phyloP scores from a whole-genome alignment of 225 moss, liverwort and hornwort genomes.

The Sphagnum contortum region DNA sequence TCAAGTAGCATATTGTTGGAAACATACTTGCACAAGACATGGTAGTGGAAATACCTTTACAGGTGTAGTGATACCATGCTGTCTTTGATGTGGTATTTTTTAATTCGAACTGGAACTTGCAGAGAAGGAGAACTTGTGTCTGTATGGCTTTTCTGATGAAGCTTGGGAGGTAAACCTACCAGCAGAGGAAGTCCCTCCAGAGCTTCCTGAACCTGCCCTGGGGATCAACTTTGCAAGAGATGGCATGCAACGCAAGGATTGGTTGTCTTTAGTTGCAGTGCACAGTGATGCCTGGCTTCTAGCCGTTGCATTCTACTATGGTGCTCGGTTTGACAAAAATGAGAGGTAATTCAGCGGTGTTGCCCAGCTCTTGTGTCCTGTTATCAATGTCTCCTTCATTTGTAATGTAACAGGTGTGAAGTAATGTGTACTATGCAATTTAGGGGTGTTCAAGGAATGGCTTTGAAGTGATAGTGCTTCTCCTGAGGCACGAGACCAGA shows the following conservation, averaged over 20 bases:
- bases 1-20: no score
- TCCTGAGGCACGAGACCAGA: no score
- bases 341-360: slow-evolving; percentile 24
- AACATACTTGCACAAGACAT: no score
- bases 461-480: no score
- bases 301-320: slow-evolving; percentile 57
- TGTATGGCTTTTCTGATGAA: slow-evolving; percentile 31
- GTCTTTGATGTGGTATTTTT: no score
- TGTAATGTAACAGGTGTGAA: no score
- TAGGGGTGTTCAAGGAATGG: no score
- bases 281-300: slow-evolving; percentile 52
- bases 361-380: no score
- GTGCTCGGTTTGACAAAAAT: slow-evolving; percentile 54
- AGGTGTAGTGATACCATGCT: no score
- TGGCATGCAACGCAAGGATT: slow-evolving; percentile 30
- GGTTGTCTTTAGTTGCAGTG: slow-evolving; percentile 25
- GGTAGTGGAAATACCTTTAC: no score
- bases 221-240: slow-evolving; percentile 31
- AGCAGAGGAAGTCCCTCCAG: slow-evolving; percentile 27
- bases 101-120: not conserved
- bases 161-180: slow-evolving; percentile 27
- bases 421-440: no score
- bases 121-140: slow-evolving; percentile 61
- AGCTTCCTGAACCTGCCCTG: slow-evolving; percentile 27
- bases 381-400: no score